These are phyloP conservation scores for Rusavskia elegans DNA, from an alignment of 495 filamentous ascomycete genomes.

Conservation along the genomic window DNA sequence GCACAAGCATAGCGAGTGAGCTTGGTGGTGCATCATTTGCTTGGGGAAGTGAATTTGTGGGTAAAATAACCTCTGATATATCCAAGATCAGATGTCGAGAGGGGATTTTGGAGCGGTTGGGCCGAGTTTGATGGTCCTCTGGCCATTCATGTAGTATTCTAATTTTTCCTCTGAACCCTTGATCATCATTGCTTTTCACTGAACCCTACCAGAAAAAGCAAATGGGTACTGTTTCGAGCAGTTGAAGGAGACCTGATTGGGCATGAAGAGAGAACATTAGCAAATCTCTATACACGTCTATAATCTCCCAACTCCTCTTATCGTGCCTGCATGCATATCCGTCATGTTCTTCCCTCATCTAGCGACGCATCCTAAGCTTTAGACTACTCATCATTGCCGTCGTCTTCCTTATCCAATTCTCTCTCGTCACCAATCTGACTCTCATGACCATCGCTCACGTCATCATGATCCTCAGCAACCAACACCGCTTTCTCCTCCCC, in stretches of 20 bases:
- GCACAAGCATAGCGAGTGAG: constrained; percentile 6
- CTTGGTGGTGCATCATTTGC: not conserved
- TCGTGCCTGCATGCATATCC: too few relatives aligned
- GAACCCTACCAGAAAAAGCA: too few relatives aligned
- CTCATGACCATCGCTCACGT: not conserved
- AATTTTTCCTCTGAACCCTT: too few relatives aligned
- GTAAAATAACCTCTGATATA: not conserved
- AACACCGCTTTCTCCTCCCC: not conserved
- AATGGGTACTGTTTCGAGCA: too few relatives aligned
- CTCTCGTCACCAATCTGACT: not conserved
- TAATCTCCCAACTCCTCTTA: too few relatives aligned
- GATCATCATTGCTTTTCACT: too few relatives aligned
- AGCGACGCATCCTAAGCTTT: not conserved
- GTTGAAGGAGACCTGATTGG: too few relatives aligned
- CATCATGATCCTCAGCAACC: not conserved
- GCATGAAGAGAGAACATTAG: too few relatives aligned
- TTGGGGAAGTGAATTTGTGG: not conserved
- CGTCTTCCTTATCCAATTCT: not conserved
- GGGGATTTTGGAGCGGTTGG: not conserved
- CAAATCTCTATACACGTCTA: too few relatives aligned
- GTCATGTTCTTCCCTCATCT: too few relatives aligned
- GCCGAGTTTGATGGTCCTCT: not conserved
- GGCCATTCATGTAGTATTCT: not conserved
- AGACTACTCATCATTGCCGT: not conserved
- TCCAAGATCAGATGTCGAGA: not conserved